These are phyloP conservation scores for Gaeumannomyces sp. DNA, from an alignment of 2,329 filamentous ascomycete genomes.

Conservation along the genomic window DNA sequence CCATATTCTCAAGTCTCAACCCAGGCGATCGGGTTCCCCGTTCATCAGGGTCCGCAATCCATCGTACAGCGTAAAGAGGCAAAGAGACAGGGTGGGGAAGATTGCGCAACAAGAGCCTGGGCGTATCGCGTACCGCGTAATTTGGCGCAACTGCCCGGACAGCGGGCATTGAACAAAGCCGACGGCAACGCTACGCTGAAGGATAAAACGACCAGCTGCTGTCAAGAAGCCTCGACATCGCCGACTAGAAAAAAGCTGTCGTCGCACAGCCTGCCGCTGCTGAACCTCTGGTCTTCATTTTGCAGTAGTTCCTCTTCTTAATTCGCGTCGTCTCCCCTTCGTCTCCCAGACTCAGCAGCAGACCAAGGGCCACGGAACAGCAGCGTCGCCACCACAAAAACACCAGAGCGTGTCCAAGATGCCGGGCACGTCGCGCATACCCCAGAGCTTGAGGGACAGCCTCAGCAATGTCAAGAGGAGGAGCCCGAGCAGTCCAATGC, in stretches of 20 bases:
- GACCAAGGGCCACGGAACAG: background rate
- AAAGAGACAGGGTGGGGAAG: background rate
- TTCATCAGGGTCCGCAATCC: too few relatives aligned
- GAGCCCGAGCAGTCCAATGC: constrained; percentile 48
- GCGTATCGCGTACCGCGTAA: constrained; percentile 1
- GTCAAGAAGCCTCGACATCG: background rate
- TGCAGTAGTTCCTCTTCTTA: background rate
- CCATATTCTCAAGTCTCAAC: background rate
- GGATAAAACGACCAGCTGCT: background rate
- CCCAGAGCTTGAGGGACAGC: constrained; percentile 63
- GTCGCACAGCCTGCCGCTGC: background rate
- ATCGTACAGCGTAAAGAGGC: background rate
- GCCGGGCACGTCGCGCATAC: constrained; percentile 64
- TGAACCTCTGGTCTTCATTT: background rate
- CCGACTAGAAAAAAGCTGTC: background rate
- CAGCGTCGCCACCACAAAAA: background rate
- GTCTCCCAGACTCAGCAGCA: background rate
- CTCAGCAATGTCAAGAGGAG: constrained; percentile 55
- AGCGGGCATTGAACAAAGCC: background rate
- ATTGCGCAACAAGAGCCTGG: background rate
- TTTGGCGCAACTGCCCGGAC: background rate
- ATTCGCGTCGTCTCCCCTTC: background rate
- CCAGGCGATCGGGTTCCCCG: background rate
- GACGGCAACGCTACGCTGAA: background rate
- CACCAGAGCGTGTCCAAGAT: constrained; percentile 30